Conservation (phyloP, 768 basidiomycete species). For the Mrakia blollopis region DNA sequence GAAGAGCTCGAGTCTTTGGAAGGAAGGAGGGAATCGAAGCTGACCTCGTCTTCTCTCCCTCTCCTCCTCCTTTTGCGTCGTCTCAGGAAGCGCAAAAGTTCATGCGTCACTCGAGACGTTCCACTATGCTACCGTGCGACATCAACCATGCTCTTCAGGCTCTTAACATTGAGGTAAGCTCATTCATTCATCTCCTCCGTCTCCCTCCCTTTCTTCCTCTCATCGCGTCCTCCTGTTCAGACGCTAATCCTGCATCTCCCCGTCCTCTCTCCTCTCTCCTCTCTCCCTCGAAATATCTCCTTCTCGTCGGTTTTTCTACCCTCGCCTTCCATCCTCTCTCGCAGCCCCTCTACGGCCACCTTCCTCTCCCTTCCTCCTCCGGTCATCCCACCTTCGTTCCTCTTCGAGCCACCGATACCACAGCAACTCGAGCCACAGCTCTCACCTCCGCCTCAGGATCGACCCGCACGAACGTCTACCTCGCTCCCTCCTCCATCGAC, state of each 20-base stretch:
- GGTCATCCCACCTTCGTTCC: conserved; percentile 45
- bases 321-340: conserved; percentile 3
- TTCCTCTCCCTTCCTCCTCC: conserved; percentile 54
- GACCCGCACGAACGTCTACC: background rate
- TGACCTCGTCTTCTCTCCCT: background rate
- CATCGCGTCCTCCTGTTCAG: background rate
- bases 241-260: background rate
- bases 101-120: conserved; percentile 88
- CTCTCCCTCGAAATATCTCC: no score
- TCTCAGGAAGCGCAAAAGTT: conserved; percentile 90
- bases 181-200: background rate
- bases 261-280: no score
- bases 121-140: conserved; percentile 82
- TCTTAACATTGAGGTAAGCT: conserved; percentile 73
- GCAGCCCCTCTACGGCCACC: conserved; percentile 78
- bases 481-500: background rate
- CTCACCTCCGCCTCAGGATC: conserved; percentile 29
- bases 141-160: conserved; percentile 90
- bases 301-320: no score
- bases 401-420: conserved; percentile 23
- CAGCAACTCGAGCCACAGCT: conserved; percentile 27
- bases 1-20: background rate
- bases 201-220: background rate
- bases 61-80: background rate
- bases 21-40: background rate